Base-by-base conservation (phyloP, 768 basidiomycete species). In the Tylopilus rubrobrunneus region DNA sequence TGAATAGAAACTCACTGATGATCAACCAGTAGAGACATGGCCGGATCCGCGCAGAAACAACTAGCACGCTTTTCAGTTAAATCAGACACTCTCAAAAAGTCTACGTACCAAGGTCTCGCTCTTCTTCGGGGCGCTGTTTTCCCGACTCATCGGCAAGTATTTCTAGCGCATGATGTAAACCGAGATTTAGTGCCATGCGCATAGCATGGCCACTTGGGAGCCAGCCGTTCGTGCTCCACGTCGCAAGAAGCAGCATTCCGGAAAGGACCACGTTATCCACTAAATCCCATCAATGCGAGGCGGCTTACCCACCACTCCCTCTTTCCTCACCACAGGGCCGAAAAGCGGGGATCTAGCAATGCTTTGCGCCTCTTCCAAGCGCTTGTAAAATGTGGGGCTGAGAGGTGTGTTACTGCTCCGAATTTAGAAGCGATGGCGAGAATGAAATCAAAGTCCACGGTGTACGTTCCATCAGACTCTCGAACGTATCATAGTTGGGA, bases 381-480 rank as follows among this genome's bases (percentile, higher is more conserved):
- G 90, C 65, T 86, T 86, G 76, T 94, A 93, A 71, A 93, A 95
- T 0, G 92, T 89, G 44, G 86, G 78, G 56, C 83, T 85, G 41
- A 92, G 83, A 29, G 88, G 89, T 31, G 91, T 89, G 63, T 87
- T 92, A 23, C 93, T 94, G 58, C 89, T 89, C 65, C 91, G 82
- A 64, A 98, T 92, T 73, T 93, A 51, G 87, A 84, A 46, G 93
- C 94, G 46, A 97, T 86, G 43, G 94, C 92, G 48, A 98, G 78
- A 64, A 98, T 86, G 55, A 92, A 87, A 71, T 96, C 91, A 70
- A 94, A 94, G 92, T 94, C 88, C 93, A 98, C 5, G 95, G 95
- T 5, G 89, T 90, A 61, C 95, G 86, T 70, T 92, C 92, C 77
- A 87, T 87, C 62, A 95, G 78, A 60, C 85, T 85, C 68, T 96